Percentiles rank a stretch among this genome's conserved stretches.
Conservation (phyloP, 352 stramenopile genomes). For the Globisporangium uncinulatum region DNA sequence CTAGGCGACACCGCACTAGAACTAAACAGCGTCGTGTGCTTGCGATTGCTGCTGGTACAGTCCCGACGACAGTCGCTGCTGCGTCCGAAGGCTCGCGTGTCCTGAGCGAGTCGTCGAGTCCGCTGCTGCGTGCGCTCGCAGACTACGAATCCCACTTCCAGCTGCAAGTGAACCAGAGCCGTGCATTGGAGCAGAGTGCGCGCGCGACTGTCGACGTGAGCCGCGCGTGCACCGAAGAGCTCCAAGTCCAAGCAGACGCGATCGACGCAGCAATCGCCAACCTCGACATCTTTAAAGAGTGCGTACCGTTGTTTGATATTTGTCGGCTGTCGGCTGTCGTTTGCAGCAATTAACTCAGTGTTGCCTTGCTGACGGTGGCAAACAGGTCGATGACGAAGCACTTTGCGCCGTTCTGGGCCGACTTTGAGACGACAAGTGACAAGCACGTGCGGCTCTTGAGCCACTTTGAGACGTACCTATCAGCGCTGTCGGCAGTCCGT, state of each 20-base stretch:
- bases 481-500: slow-evolving; percentile 43
- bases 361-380: neutral
- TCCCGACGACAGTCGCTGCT: slow-evolving; percentile 40
- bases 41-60: slow-evolving; percentile 21
- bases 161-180: slow-evolving; percentile 63
- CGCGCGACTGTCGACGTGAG: slow-evolving; percentile 49
- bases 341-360: neutral
- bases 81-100: slow-evolving; percentile 65
- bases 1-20: neutral
- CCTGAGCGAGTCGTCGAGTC: slow-evolving; percentile 73
- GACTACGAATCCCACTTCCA: slow-evolving; percentile 84
- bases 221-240: slow-evolving; percentile 41
- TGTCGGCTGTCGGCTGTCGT: neutral
- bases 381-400: slow-evolving; percentile 71
- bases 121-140: slow-evolving; percentile 66
- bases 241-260: slow-evolving; percentile 62
- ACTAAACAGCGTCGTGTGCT: neutral
- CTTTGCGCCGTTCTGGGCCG: slow-evolving; percentile 74
- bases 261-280: slow-evolving; percentile 75
- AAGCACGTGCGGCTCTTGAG: slow-evolving; percentile 56
- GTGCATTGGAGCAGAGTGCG: slow-evolving; percentile 47
- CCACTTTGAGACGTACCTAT: slow-evolving; percentile 69
- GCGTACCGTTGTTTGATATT: neutral
- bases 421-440: slow-evolving; percentile 53
- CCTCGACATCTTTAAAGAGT: slow-evolving; percentile 69